A percentile compares a stretch with the other conserved stretches of the same genome.
Conservation (phyloP, 345 rosid genomes). For the Viola odorata region DNA sequence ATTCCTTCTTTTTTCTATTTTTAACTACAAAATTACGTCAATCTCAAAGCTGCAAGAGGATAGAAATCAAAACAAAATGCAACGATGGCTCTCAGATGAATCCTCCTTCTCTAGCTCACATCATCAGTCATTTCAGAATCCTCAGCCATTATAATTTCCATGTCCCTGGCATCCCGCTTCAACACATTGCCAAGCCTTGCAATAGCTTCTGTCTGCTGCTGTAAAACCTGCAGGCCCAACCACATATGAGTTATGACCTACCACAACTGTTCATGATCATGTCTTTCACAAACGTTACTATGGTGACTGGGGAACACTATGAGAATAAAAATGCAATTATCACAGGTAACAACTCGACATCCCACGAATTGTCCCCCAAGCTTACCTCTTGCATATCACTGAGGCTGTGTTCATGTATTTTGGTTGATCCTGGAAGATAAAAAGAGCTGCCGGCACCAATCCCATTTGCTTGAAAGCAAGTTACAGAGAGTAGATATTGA, state of each 20-base stretch:
- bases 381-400: slow-evolving; percentile 93
- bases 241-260: not conserved
- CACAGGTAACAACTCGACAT: not conserved
- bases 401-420: slow-evolving; percentile 91
- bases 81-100: too few species aligned
- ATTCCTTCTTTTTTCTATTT: too few species aligned
- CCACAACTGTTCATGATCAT: too few species aligned
- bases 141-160: slow-evolving; percentile 85
- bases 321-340: too few species aligned
- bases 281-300: too few species aligned
- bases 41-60: too few species aligned
- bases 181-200: slow-evolving; percentile 75
- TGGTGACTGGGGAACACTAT: too few species aligned
- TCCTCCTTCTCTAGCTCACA: slow-evolving; percentile 21
- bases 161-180: slow-evolving; percentile 76
- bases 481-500: slow-evolving; percentile 62
- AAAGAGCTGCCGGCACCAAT: slow-evolving; percentile 54
- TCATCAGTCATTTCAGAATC: slow-evolving; percentile 51
- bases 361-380: not conserved
- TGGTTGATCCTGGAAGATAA: slow-evolving; percentile 88
- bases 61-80: too few species aligned
- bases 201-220: slow-evolving; percentile 86
- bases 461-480: slow-evolving; percentile 71
- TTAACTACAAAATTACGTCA: too few species aligned
- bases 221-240: slow-evolving; percentile 43